Base-by-base conservation (phyloP, 169 alveolate genomes). In the Babesia sp. region DNA sequence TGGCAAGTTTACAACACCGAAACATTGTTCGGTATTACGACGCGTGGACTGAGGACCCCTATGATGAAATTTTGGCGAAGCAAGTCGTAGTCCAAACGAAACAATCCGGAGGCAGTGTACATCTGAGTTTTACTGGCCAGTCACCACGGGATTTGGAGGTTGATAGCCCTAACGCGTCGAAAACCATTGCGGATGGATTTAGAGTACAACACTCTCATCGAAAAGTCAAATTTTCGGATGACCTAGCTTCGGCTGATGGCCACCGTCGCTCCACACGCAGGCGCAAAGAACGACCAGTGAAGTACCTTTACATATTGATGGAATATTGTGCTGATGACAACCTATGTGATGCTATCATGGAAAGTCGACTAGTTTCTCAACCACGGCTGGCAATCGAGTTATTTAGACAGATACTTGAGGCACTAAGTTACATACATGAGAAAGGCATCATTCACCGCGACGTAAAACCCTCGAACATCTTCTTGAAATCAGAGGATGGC, bases 391-490 rank as follows among this genome's bases (percentile, higher is more conserved):
- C 84, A 54, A 71, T 90, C 81, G 93, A 89, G 29, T 58, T 91
- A 53, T 84, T 89, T 44, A 80, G 91, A 53, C 95, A 91, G 76
- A 89, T 91, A 20, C 59, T 91, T 37, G 91, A 91, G 51, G 95
- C 93, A n/a, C 77, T 91, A n/a, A 79, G 89, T 37, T 91, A 90
- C 77, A 79, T 91, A 14, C 95, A 91, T 75, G 95, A 90, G 53
- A 91, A 90, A 87, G 91, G 92, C 26, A 89, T 90, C 28, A 91
- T 91, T 48, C 95, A 91, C 73, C 90, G 95, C 31, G 95, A 91
- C 59, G 73, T 91, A 31, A 91, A 91, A 57, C 95, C 95, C 18
- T 90, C 94, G 22, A 91, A 91, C 81, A 91, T 91, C 28, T 91
- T 91, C 69, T 73, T 91, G 36, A 90, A 91, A 67, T 71, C 87